Base-by-base conservation (phyloP, 192 early-diverging fungal genomes). In the Coemansia furcata region DNA sequence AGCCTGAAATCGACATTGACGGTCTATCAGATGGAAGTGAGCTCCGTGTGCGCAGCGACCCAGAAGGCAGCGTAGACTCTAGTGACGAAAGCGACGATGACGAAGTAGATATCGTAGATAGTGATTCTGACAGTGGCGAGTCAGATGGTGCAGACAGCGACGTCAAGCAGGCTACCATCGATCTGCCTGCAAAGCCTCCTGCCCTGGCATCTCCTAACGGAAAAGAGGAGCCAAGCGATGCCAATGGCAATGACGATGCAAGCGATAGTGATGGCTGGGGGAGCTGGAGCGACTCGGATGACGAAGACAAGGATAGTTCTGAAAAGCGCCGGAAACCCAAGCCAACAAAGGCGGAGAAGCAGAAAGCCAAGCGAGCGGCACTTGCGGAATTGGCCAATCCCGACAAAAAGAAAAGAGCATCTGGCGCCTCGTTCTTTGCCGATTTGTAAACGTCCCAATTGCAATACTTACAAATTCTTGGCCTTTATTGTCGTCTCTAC, bases 1-100 rank as follows among this genome's bases (percentile, higher is more conserved):
- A 80, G 11, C 58, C 63, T 12, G 78, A 80, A 19, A 69, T 72
- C 9, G 80, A 83, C 47, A 78, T 78, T 44, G 80, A 78, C 17
- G 80, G 80, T 38, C 62, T 40, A 30, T 74, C 75, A 1, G 80
- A 82, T 26, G 70, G 26, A n/a, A 60, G 73, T 68, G 75, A 82
- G 43, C 75, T 74, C 57, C 39, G 29, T 42, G 29, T 10, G 26
- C 37, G 30, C 55, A 6, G 40, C 42, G 39, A 39, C 12, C 54
- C 54, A 7, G 69, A 71, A 6, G 40, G 15, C 10, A n/a, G 19
- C 23, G 47, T 68, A 11, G 66, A 59, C 26, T 35, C 69, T 9
- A 54, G 21, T n/a, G 36, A 33, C 11, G 50, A 40, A 11, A 36
- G 21, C 1, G 59, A 38, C 26, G 39, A 33, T 19, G 39, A 35